Base-by-base conservation (phyloP, 2,329 filamentous ascomycete species). In the Diaporthe sp. region DNA sequence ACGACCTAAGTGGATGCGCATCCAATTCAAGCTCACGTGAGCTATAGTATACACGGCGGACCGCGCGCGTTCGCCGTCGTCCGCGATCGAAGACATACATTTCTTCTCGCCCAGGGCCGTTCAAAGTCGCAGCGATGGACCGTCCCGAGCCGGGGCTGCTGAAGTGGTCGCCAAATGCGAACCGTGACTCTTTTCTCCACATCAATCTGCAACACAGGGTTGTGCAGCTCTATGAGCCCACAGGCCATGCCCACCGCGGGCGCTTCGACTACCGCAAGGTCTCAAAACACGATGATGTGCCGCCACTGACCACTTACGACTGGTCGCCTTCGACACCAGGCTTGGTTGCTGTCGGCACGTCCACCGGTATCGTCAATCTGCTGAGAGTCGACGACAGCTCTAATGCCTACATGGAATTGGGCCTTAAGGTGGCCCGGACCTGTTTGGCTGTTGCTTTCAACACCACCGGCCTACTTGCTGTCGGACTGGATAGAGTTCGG, bases 371-470 rank as follows among this genome's bases (percentile, higher is more conserved):
- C 74, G 93, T 95, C 77, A 93, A 94, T 77, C 86, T 97, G 28
- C 85, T 97, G 74, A 90, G 92, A 76, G 89, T 97, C 65, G 92
- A 95, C 80, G 92, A 94, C 79, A 90, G 91, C 78, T 92, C 89
- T 71, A 95, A 90, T 80, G 90, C 88, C 46, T 90, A 90, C 78
- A 81, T 91, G 67, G 91, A 93, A 68, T 91, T 95, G 76, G 90
- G 91, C 28, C 89, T 95, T 62, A 95, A 94, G 82, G 91, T 95
- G 82, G 91, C 94, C 72, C 90, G 95, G 59, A 93, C 93, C 58
- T 96, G 94, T 79, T 95, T 96, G 80, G 94, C 94, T 0, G 94
- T 97, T 55, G 92, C 94, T 4, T 95, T 97, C 84, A 96, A 92
- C 80, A 92, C 90, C 4, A 88, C 87, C 7, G 93, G 93, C 25